Percentiles rank a stretch among this genome's conserved stretches.
Evolutionary conservation across 2,329 filamentous ascomycete genomes (phyloP).

Genomic region (Trichothecium sympodiale): DNA sequence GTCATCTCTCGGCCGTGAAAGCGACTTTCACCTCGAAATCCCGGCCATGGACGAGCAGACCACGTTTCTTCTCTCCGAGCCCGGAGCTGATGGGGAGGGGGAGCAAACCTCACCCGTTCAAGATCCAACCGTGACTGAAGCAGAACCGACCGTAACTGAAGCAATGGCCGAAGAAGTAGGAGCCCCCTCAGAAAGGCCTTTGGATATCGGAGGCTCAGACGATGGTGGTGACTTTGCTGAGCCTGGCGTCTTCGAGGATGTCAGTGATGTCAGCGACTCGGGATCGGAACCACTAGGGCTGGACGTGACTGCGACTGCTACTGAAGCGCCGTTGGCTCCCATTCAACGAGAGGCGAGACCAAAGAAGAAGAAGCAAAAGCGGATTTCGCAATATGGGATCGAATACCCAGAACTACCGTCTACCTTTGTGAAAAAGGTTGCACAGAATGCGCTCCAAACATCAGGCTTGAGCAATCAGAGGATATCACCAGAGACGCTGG

Average conservation of each 20-base stretch:
- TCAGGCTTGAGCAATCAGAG: slow-evolving; percentile 55
- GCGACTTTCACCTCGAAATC: slow-evolving; percentile 40
- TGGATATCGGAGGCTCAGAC: slow-evolving; percentile 1
- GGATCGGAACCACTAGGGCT: not conserved
- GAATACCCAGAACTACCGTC: slow-evolving; percentile 66
- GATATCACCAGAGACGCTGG: slow-evolving; percentile 62
- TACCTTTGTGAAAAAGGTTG: slow-evolving; percentile 62
- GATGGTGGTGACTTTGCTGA: slow-evolving; percentile 2
- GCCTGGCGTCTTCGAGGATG: not conserved
- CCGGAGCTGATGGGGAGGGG: slow-evolving; percentile 14
- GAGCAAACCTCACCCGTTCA: slow-evolving; percentile 15
- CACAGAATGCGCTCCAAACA: slow-evolving; percentile 58
- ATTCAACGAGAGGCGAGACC: slow-evolving; percentile 1
- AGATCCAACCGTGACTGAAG: slow-evolving; percentile 10
- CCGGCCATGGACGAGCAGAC: slow-evolving; percentile 37
- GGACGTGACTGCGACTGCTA: slow-evolving; percentile 8
- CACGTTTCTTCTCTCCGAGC: slow-evolving; percentile 36
- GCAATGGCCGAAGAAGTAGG: slow-evolving; percentile 10
- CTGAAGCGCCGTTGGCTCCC: not conserved
- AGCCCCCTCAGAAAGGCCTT: not conserved
- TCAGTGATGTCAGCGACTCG: not conserved
- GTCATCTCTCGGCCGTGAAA: slow-evolving; percentile 31
- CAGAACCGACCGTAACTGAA: slow-evolving; percentile 10
- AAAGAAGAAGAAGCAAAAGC: slow-evolving; percentile 25
- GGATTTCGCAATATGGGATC: slow-evolving; percentile 58